These are phyloP conservation scores for Setomelanomma holmii DNA, from an alignment of 2,329 filamentous ascomycete species.

Conservation along the genomic window DNA sequence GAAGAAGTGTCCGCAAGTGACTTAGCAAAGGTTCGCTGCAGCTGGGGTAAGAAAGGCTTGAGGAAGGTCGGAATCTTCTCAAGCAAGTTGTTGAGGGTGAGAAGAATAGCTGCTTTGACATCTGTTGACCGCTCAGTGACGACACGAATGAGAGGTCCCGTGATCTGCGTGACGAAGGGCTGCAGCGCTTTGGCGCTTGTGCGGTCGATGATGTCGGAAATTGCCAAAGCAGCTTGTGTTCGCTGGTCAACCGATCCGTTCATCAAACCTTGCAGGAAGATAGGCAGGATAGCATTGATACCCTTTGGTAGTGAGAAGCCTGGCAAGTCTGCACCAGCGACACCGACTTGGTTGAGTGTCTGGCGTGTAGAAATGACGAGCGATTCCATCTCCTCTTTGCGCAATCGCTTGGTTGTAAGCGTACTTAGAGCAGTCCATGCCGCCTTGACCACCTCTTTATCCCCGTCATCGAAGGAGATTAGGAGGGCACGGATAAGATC, in stretches of 20 bases:
- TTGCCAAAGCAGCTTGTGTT: slow-evolving; percentile 88
- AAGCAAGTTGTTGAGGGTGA: slow-evolving; percentile 91
- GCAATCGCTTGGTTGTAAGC: slow-evolving; percentile 80
- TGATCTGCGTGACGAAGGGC: slow-evolving; percentile 96
- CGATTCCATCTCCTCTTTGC: slow-evolving; percentile 98
- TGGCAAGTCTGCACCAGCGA: slow-evolving; percentile 80
- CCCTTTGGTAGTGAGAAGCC: slow-evolving; percentile 94
- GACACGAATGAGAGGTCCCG: slow-evolving; percentile 94
- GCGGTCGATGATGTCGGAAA: slow-evolving; percentile 94
- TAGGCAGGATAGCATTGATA: slow-evolving; percentile 93
- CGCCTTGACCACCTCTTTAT: slow-evolving; percentile 83
- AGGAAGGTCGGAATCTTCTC: slow-evolving; percentile 96
- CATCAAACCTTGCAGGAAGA: slow-evolving; percentile 97
- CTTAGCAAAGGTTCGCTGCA: slow-evolving; percentile 96
- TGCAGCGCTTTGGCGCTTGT: slow-evolving; percentile 87
- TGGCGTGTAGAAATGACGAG: slow-evolving; percentile 86
- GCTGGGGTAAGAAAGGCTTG: slow-evolving; percentile 94
- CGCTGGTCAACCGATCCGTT: slow-evolving; percentile 93
- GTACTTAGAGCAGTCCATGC: slow-evolving; percentile 87
- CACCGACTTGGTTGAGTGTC: slow-evolving; percentile 85
- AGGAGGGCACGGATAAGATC: slow-evolving; percentile 91
- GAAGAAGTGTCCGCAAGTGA: slow-evolving; percentile 92
- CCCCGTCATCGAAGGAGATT: slow-evolving; percentile 89
- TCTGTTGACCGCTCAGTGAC: slow-evolving; percentile 96
- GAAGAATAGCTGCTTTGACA: slow-evolving; percentile 91